Base-by-base conservation (phyloP, 768 basidiomycete species). In the Leucocoprinus leucothites region DNA sequence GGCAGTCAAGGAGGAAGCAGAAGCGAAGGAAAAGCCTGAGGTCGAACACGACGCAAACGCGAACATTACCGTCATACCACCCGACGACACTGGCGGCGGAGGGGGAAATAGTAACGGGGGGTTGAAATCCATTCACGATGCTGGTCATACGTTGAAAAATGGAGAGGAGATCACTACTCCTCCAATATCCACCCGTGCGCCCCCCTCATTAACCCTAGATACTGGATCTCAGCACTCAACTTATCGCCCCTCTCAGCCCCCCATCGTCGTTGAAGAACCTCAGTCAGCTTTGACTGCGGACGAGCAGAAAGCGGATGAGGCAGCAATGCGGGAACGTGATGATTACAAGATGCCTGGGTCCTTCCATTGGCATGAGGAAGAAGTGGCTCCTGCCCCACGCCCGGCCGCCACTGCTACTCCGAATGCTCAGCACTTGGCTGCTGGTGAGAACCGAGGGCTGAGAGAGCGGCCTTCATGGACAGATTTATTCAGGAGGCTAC, bases 1-100 rank as follows among this genome's bases (percentile, higher is more conserved):
- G 53, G 61, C 45, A 49, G 62, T 55, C n/a, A 53, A 60, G 43
- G 56, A 60, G 4, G 73, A 71, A 47, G 67, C 56, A 18, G 63
- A 60, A 19, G 61, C 53, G 55, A 43, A 63, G 61, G 24, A 21
- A 7, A 58, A 19, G 5, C 62, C 57, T 21, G 48, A 34, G n/a
- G 49, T 42, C 47, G 44, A 18, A 11, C 38, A 24, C 40, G 13
- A n/a, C 21, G 9, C 38, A 36, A n/a, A 31, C 7, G 0, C 28
- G 18, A 35, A 40, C 48, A 9, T 24, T n/a, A 18, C 13, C 21
- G 16, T 16, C 21, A 38, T 38, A 22, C 48, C 28, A 14, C 34
- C 18, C 22, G 16, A 40, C 2, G 21, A 25, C 31, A 6, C 8
- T 14, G 21, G 22, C 16, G 48, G 24, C 21, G 19, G 13, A n/a